Evolutionary conservation across 164 flowering plant species (phyloP), one percentile per base, ranked within the genome.

Genomic region (Sedum album): DNA sequence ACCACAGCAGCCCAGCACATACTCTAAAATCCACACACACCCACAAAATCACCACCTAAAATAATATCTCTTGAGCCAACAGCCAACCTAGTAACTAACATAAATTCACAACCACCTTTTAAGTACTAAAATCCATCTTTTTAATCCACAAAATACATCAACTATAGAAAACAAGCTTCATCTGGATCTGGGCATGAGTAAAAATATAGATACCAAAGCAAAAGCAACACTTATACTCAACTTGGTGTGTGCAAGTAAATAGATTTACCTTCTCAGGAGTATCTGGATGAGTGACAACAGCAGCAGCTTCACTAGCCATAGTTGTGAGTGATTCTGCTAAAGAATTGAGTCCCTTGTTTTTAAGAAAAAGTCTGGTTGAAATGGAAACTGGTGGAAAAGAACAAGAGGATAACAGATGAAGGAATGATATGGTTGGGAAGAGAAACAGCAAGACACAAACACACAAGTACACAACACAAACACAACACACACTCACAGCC

Each of bases 201-300:
- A 53, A 53, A 53, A 28, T 48, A 51, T 26, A 51, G 25, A 51
- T 6, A 51, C n/a, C 8, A 21, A 51, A 51, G 25, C 28, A 35
- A 35, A 3, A 35, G 38, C 7, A 35, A 35, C 62, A 57, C 38
- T 7, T 28, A 57, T 28, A 57, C 33, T 26, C 31, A 28, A 57
- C 26, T 33, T 26, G 62, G 18, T 26, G 33, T 23, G 10, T 28
- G 33, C 33, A 57, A 57, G 33, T 26, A 26, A 57, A 20, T 57
- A 57, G 62, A 18, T 57, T 57, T 57, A 57, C 62, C 62, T 57
- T 30, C 62, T 57, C 62, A 28, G 62, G n/a, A 57, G 62, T 15
- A 17, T 57, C 62, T 57, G 62, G 20, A 28, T 57, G 33, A 1
- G 62, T 10, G 14, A 57, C 62, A 57, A 15, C 33, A 57, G 33